These are phyloP conservation scores for Sphagnum contortum DNA, from an alignment of 225 moss, liverwort and hornwort genomes.

Conservation along the genomic window DNA sequence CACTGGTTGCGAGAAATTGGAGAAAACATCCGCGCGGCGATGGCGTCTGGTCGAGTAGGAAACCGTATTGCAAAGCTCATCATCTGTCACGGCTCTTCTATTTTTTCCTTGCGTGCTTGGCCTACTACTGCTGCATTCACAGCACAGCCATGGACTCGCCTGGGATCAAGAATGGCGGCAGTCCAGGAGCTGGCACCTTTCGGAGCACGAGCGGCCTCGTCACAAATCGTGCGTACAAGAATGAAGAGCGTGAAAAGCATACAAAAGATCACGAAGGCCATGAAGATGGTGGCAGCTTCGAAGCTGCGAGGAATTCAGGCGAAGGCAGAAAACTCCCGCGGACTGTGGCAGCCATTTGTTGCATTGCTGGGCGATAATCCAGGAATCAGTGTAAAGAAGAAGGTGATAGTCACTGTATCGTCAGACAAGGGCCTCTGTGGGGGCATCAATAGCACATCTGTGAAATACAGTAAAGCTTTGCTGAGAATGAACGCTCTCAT, in stretches of 20 bases:
- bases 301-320: constrained; percentile 41
- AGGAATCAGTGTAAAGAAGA: constrained; percentile 6
- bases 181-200: constrained; percentile 1
- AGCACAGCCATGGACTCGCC: constrained; percentile 1
- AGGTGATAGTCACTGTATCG: constrained; percentile 16
- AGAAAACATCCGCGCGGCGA: neutral
- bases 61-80: neutral
- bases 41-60: neutral
- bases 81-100: neutral
- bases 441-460: constrained; percentile 47
- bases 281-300: constrained; percentile 67
- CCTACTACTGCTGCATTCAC: neutral
- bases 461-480: constrained; percentile 23
- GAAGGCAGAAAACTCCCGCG: constrained; percentile 43
- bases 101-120: neutral
- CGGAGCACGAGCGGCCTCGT: constrained; percentile 16
- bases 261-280: constrained; percentile 58
- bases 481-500: constrained; percentile 10
- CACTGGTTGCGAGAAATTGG: no score
- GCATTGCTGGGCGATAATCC: constrained; percentile 38
- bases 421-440: constrained; percentile 47
- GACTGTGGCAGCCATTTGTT: constrained; percentile 44
- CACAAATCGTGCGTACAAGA: constrained; percentile 29
- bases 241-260: constrained; percentile 54
- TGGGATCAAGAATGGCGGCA: neutral